Conservation (phyloP, 2,329 filamentous ascomycete species). For the Cytospora chrysosperma region DNA sequence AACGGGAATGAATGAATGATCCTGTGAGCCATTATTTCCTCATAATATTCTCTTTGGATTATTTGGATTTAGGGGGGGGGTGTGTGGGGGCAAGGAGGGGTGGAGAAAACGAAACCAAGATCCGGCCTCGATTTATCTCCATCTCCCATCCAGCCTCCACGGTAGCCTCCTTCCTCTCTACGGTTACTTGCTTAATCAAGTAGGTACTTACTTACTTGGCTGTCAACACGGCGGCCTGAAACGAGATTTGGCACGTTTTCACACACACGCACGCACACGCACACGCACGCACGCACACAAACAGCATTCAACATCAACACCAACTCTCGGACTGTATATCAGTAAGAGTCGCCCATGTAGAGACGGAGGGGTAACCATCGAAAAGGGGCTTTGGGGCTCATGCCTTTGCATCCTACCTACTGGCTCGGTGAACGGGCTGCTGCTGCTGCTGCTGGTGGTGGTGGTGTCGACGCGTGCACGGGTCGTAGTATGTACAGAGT, state of each 20-base stretch:
- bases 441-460: not conserved
- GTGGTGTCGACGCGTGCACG: not conserved
- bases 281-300: not conserved
- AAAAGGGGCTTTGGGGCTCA: not conserved
- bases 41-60: too few relatives aligned
- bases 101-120: not conserved
- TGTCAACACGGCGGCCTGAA: too few relatives aligned
- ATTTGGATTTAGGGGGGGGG: too few relatives aligned
- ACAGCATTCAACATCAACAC: not conserved
- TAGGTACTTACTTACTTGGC: too few relatives aligned
- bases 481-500: too few relatives aligned
- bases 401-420: not conserved
- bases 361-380: not conserved
- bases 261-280: not conserved
- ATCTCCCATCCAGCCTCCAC: too few relatives aligned
- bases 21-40: not conserved
- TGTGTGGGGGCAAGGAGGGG: too few relatives aligned
- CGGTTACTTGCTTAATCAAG: too few relatives aligned
- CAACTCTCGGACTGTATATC: not conserved
- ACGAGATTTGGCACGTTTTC: not conserved
- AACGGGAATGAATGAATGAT: not conserved
- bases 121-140: conserved; percentile 1
- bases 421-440: not conserved
- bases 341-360: too few relatives aligned
- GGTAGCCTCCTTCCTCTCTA: too few relatives aligned